Base-by-base conservation (phyloP, 2,329 filamentous ascomycete species). In the Xylaria sp. region DNA sequence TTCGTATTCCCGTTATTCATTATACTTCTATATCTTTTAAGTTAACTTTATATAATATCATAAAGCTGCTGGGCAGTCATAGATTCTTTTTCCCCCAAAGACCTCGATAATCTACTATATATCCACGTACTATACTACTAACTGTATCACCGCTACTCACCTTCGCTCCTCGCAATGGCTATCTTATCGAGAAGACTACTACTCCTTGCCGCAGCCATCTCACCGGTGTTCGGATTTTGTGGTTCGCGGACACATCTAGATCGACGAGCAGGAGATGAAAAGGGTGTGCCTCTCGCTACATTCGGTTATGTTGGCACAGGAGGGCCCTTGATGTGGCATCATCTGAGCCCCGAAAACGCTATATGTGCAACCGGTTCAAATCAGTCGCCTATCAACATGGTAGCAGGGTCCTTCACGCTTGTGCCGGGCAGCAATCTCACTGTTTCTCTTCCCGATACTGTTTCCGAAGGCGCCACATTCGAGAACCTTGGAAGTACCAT, bases 311-410 rank as follows among this genome's bases (percentile, higher is more conserved):
- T 70, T 34, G 76, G 75, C 2, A 64, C 69, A 6, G 68, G 65
- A 66, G 77, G 80, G 6, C 81, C 80, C 8, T 39, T 77, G 32
- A 77, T 81, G 63, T 82, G 81, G 81, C 73, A 76, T 44, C 72
- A 76, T 13, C 72, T 82, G 7, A 75, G 79, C 63, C 61, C 75
- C 20, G 81, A 79, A 55, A 88, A 89, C 76, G 77, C 76, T 18
- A 77, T 79, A 13, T 90, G 88, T 77, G 84, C 83, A 44, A 81
- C 80, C 0, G 87, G 88, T 46, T 82, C 75, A 25, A 80, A 81
- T 39, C 88, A 90, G 77, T 89, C 87, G 0, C 88, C 88, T 48
- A 89, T 90, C 78, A 84, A 89, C 77, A 82, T 84, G 82, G 77
- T 77, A 6, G 73, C 73, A 3, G 80, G 76, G n/a, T 72, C 76